Evolutionary conservation across 306 rosid species (phyloP), one percentile per base, ranked within the genome.

Genomic region (Trifolium pratense): DNA sequence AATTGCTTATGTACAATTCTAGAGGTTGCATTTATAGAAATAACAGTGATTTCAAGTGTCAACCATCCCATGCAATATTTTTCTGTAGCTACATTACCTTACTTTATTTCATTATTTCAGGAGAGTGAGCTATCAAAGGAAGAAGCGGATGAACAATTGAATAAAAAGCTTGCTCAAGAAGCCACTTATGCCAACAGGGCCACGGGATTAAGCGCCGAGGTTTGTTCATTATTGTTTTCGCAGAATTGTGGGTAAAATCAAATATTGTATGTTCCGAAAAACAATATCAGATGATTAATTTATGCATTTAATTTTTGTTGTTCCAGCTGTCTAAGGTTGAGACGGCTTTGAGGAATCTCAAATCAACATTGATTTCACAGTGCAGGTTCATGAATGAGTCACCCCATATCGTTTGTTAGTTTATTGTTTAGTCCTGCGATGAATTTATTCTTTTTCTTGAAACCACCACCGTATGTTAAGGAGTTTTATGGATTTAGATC

Each of bases 101-200:
- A n/a, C n/a, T n/a, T n/a, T 26, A 3, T 26, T 26, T 26, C 5
- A 75, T 36, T 76, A 51, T 78, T 48, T 64, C 66, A 92, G 98
- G 97, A 89, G 80, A 84, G 65, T 66, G 81, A 83, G 77, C 75
- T 71, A 51, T 75, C 53, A 71, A 84, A 67, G 58, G 93, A 90
- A 79, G 89, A 87, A 80, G 85, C 83, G 36, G 86, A 76, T 59
- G 78, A 75, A 40, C 75, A 74, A 23, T n/a, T 80, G 81, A 74
- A 83, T 9, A 65, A 72, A 77, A 84, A 83, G 69, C 88, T 83
- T 80, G 91, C 89, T 67, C 85, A 76, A 64, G 88, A 84, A 62
- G 90, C 87, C 51, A 74, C 84, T 43, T 87, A 79, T 86, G 92
- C 90, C 80, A 86, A 79, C 65, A 83, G 77, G 93, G 88, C 97